A percentile compares a stretch with the other conserved stretches of the same genome.
phyloP scores from a whole-genome alignment of 257 asterid species.

The Coffea eugenioides region DNA sequence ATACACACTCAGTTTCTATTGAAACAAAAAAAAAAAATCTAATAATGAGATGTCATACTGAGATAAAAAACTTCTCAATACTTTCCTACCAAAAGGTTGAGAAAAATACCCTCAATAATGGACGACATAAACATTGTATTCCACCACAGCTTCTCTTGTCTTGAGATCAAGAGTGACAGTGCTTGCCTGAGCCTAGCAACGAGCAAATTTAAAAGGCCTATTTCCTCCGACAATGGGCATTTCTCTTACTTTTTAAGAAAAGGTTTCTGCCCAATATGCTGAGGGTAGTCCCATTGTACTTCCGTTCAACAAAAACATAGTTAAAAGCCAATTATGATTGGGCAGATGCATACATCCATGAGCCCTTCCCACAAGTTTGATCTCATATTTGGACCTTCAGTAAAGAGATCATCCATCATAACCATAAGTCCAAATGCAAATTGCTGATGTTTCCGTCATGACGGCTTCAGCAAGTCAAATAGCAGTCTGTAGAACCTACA shows the following conservation, averaged over 20 bases:
- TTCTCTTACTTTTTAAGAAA: conserved; percentile 4
- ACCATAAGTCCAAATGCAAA: conserved; percentile 22
- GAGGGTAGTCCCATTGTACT: conserved; percentile 14
- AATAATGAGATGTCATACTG: too few relatives aligned
- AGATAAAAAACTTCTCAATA: too few relatives aligned
- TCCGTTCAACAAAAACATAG: conserved; percentile 17
- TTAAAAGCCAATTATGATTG: conserved; percentile 1
- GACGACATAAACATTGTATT: conserved; percentile 27
- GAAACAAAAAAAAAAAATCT: too few relatives aligned
- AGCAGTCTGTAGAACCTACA: conserved; percentile 22
- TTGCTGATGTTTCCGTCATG: conserved; percentile 22
- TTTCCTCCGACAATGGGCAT: conserved; percentile 23
- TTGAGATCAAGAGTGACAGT: conserved; percentile 8
- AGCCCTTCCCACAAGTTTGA: conserved; percentile 37
- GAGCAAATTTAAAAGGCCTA: conserved; percentile 24
- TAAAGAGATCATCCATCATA: conserved; percentile 37
- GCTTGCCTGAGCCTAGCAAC: conserved; percentile 17
- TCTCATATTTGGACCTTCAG: conserved; percentile 20
- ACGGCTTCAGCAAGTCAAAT: conserved; percentile 30
- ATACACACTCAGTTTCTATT: too few relatives aligned
- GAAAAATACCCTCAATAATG: conserved; percentile 21
- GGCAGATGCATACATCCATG: conserved; percentile 35
- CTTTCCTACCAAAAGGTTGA: too few relatives aligned
- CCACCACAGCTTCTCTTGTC: conserved; percentile 17
- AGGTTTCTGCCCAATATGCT: conserved; percentile 8